Base-by-base conservation (phyloP, 2,329 filamentous ascomycete genomes). In the Talaromyces sp. region DNA sequence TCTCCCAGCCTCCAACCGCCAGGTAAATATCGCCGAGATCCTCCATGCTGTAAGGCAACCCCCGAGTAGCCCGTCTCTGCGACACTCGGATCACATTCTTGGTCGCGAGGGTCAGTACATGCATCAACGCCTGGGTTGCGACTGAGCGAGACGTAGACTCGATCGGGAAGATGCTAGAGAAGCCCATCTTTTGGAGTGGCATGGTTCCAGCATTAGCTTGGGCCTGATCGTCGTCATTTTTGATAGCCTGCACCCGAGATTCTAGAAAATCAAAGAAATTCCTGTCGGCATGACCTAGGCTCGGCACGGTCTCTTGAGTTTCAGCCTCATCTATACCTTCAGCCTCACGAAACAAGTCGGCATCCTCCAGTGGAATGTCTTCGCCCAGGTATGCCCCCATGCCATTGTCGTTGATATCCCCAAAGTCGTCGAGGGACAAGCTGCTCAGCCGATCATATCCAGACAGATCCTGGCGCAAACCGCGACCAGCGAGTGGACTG, bases 121-220 rank as follows among this genome's bases (percentile, higher is more conserved):
- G 90, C 76, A 89, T 85, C 70, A 91, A 89, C 0, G 87, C 91
- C 72, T 92, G 89, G 2, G 89, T 87, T 8, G 89, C 90, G 12
- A 91, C 86, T 33, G 85, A 78, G 40, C 79, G 82, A 50, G 73
- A 79, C 33, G 84, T 85, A 50, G 79, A 75, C 9, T 70, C 70
- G 0, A 86, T 83, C n/a, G 85, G 81, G 52, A 95, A 85, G 9
- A 96, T 76, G 56, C 86, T 78, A 53, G 88, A 85, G 69, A 97
- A 96, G 0, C 82, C 77, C 50, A 95, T 78, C n/a, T 56, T 47
- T 27, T 54, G n/a, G 10, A 16, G 33, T 27, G 10, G 28, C 44
- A 33, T n/a, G 28, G 65, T 61, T 23, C 54, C 65, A 28, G 7
- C 8, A 34, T 62, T 57, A 10, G 47, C 65, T 52, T 60, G 54